phyloP scores from a whole-genome alignment of 805 yeast species.

The Blastobotrys chiropterorum region DNA sequence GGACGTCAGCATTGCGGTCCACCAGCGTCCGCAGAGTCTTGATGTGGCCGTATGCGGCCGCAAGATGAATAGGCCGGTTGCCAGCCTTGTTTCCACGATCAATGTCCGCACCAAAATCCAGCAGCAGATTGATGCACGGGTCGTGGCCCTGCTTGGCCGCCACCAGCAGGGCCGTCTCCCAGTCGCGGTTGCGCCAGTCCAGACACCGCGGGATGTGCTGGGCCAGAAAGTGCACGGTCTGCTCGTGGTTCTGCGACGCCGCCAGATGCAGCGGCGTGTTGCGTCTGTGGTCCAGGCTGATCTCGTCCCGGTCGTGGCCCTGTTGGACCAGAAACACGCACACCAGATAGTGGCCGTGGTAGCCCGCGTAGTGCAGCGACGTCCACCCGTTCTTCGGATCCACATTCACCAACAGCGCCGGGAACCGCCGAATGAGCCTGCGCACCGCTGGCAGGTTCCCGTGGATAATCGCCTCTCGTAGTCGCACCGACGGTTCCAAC shows the following conservation, averaged over 20 bases:
- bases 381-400: constrained; percentile 78
- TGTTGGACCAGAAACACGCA: constrained; percentile 49
- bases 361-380: constrained; percentile 75
- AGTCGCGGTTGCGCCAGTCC: constrained; percentile 51
- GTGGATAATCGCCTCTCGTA: constrained; percentile 59
- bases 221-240: constrained; percentile 65
- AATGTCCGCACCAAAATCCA: constrained; percentile 73
- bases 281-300: constrained; percentile 46
- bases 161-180: constrained; percentile 48
- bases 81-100: constrained; percentile 66
- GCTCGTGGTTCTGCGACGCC: constrained; percentile 56
- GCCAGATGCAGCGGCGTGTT: constrained; percentile 69
- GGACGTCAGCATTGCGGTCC: constrained; percentile 43
- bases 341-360: constrained; percentile 60
- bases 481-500: constrained; percentile 36
- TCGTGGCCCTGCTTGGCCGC: constrained; percentile 56
- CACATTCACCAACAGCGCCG: constrained; percentile 60
- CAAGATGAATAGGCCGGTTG: constrained; percentile 79
- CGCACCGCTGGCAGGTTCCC: constrained; percentile 60
- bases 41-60: constrained; percentile 62
- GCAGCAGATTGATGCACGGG: constrained; percentile 56
- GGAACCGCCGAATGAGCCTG: constrained; percentile 60
- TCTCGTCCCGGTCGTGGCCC: constrained; percentile 51
- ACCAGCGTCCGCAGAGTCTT: constrained; percentile 51
- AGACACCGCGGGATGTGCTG: constrained; percentile 55